Conservation (phyloP, 1,284 basidiomycete species). For the Cutaneotrichosporon sp. region DNA sequence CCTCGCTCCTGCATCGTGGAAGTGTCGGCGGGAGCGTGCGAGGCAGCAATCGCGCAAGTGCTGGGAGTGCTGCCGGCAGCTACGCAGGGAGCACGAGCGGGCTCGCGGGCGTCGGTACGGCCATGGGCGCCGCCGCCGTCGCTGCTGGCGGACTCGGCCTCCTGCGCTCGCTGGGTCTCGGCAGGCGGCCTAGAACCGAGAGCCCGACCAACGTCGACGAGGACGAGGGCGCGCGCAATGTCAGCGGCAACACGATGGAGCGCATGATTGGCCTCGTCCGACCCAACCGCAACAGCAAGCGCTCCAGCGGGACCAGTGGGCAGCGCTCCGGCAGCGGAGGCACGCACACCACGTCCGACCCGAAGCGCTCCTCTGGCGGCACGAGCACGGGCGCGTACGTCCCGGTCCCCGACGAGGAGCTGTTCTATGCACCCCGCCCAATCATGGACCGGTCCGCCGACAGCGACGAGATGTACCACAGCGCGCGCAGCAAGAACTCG, state of each 20-base stretch:
- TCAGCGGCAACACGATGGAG: conserved; percentile 26
- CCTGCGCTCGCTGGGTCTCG: conserved; percentile 18
- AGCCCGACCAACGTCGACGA: conserved; percentile 6
- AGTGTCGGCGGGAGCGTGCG: conserved; percentile 7
- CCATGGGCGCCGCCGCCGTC: conserved; percentile 3
- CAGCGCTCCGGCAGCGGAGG: conserved; percentile 4
- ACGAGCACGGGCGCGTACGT: conserved; percentile 15
- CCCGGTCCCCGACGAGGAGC: conserved; percentile 20
- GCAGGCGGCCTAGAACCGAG: conserved; percentile 4
- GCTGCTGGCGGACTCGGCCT: conserved; percentile 14
- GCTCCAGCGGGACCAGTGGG: not conserved
- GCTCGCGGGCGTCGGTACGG: conserved; percentile 9
- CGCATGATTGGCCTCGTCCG: conserved; percentile 18
- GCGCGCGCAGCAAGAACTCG: conserved; percentile 10
- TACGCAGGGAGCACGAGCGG: conserved; percentile 9
- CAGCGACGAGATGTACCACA: conserved; percentile 15
- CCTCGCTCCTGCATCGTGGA: conserved; percentile 1
- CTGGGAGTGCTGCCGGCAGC: not conserved
- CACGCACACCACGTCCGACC: conserved; percentile 5
- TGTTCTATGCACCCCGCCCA: conserved; percentile 18
- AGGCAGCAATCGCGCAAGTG: not conserved
- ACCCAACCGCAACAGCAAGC: not conserved
- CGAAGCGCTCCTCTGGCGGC: conserved; percentile 16
- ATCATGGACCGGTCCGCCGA: conserved; percentile 6
- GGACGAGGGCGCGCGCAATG: conserved; percentile 15